Evolutionary conservation across 306 rosid species (phyloP).

Genomic region (Glycine soja): DNA sequence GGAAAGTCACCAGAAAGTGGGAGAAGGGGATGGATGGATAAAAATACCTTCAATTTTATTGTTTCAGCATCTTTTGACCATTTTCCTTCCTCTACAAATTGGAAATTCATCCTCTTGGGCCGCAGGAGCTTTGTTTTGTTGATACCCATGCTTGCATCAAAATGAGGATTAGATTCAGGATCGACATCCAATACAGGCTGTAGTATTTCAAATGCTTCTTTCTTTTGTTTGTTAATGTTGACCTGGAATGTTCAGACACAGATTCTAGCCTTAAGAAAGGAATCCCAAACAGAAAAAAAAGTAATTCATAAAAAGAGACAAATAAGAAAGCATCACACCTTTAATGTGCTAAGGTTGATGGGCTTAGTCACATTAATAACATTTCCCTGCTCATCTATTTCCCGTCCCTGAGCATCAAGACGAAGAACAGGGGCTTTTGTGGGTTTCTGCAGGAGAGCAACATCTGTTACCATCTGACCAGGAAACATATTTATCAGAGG

Average conservation of each 20-base stretch:
- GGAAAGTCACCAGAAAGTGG: not conserved
- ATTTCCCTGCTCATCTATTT: conserved; percentile 92
- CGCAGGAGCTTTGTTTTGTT: conserved; percentile 82
- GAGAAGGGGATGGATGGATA: not conserved
- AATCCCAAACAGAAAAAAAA: conserved; percentile 8
- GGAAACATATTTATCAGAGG: conserved; percentile 92
- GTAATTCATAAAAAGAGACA: conserved; percentile 11
- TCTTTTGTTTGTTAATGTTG: conserved; percentile 92
- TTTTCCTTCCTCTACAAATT: conserved; percentile 94
- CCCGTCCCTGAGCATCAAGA: conserved; percentile 96
- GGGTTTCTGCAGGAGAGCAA: conserved; percentile 75
- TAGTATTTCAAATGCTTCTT: conserved; percentile 89
- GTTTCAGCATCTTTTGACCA: conserved; percentile 94
- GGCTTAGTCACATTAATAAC: conserved; percentile 82
- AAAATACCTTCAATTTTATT: conserved; percentile 78
- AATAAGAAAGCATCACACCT: conserved; percentile 61
- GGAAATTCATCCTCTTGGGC: conserved; percentile 85
- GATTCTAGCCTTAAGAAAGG: not conserved
- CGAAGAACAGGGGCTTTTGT: conserved; percentile 95
- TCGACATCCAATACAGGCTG: conserved; percentile 90
- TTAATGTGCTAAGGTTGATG: conserved; percentile 86
- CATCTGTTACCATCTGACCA: conserved; percentile 72
- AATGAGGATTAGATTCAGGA: conserved; percentile 86
- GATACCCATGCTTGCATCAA: conserved; percentile 83
- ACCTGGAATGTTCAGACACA: conserved; percentile 65